Conservation (phyloP, 2,329 filamentous ascomycete species). For the Pyrenochaeta sp. region DNA sequence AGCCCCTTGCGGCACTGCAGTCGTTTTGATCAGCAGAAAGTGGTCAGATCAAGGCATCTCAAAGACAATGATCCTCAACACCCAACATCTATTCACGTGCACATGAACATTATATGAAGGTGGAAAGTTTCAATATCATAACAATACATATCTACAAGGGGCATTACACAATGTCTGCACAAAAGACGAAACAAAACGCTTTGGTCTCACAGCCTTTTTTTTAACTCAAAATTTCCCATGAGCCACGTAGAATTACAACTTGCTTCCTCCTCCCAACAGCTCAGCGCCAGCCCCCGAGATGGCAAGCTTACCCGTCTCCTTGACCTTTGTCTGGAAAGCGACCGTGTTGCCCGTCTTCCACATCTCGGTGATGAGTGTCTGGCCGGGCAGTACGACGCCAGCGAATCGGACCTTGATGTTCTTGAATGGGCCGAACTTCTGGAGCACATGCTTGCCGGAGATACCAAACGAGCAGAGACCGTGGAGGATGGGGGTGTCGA, state of each 20-base stretch:
- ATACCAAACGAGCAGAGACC: conserved; percentile 96
- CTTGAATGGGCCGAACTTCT: conserved; percentile 83
- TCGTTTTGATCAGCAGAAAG: too few relatives aligned
- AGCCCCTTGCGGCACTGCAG: too few relatives aligned
- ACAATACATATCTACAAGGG: conserved; percentile 12
- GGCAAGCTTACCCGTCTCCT: conserved; percentile 90
- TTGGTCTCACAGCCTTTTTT: neutral
- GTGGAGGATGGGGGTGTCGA: conserved; percentile 93
- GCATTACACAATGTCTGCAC: neutral
- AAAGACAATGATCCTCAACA: too few relatives aligned
- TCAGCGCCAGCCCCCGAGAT: conserved; percentile 84
- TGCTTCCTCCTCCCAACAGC: conserved; percentile 63
- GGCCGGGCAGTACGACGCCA: conserved; percentile 83
- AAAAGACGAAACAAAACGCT: neutral
- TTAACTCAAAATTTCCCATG: neutral
- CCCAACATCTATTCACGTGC: too few relatives aligned
- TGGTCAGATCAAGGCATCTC: too few relatives aligned
- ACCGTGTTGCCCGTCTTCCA: conserved; percentile 86
- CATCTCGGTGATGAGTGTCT: conserved; percentile 92
- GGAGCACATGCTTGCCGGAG: conserved; percentile 86
- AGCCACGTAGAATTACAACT: conserved; percentile 38
- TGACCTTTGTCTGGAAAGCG: conserved; percentile 86
- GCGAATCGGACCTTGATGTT: conserved; percentile 95
- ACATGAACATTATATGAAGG: neutral
- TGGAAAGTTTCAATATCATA: neutral